These are phyloP conservation scores for Ganoderma resinaceum DNA, from an alignment of 1,284 basidiomycete genomes.

Conservation along the genomic window DNA sequence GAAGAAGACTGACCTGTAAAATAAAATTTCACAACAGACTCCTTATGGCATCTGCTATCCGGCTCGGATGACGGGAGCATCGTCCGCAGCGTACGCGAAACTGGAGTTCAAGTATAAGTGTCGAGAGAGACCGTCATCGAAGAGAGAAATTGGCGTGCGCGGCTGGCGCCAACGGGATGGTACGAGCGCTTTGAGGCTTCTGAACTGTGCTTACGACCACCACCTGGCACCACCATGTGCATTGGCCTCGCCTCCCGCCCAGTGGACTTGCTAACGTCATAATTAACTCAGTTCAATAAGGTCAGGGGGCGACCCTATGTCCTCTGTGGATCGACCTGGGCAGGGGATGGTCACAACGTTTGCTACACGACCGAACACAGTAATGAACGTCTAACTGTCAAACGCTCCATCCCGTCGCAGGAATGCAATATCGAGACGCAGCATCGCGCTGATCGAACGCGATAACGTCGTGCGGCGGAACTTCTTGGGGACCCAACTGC, in stretches of 20 bases:
- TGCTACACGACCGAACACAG: not conserved
- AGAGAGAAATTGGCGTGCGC: slow-evolving; percentile 4
- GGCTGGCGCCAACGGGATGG: not conserved
- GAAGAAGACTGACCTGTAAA: slow-evolving; percentile 14
- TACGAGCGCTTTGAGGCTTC: not conserved
- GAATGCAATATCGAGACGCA: too few species aligned
- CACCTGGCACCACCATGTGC: slow-evolving; percentile 7
- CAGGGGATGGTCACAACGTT: not conserved
- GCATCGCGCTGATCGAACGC: not conserved
- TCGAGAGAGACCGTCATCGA: not conserved
- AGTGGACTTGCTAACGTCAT: not conserved
- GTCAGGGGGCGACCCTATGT: not conserved
- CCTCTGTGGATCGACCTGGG: not conserved
- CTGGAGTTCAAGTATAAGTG: not conserved
- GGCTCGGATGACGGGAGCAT: slow-evolving; percentile 8
- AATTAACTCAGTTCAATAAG: not conserved
- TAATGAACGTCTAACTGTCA: not conserved
- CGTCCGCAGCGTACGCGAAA: slow-evolving; percentile 9
- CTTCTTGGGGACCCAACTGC: not conserved
- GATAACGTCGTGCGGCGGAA: not conserved
- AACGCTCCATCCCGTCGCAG: not conserved
- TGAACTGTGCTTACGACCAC: not conserved
- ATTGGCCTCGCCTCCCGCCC: not conserved
- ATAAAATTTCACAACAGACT: slow-evolving; percentile 11
- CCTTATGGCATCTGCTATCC: not conserved